Evolutionary conservation across 495 filamentous ascomycete genomes (phyloP).

Genomic region (Aspergillus ostianus): DNA sequence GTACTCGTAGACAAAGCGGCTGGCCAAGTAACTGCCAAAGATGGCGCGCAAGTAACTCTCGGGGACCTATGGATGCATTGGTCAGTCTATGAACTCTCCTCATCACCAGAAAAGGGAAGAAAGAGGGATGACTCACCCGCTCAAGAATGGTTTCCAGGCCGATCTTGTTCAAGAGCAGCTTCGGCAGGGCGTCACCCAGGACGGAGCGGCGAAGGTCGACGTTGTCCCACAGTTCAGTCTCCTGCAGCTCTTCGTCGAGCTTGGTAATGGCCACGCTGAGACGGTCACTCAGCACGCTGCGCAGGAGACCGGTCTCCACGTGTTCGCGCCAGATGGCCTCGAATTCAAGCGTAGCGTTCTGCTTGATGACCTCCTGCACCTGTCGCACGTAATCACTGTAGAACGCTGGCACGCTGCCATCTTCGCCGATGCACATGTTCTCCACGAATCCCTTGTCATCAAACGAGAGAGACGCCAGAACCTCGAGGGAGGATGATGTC

Average conservation of each 20-base stretch:
- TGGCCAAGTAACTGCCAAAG: conserved; percentile 93
- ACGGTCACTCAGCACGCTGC: conserved; percentile 83
- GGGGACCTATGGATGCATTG: conserved; percentile 59
- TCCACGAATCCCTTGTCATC: conserved; percentile 82
- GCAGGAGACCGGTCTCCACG: conserved; percentile 70
- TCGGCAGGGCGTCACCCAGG: conserved; percentile 81
- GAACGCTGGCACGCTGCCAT: conserved; percentile 81
- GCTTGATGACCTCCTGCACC: conserved; percentile 83
- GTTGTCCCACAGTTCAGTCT: conserved; percentile 88
- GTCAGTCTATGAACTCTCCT: neutral
- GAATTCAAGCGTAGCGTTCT: conserved; percentile 90
- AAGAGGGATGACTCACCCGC: conserved; percentile 52
- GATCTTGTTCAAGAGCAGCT: conserved; percentile 80
- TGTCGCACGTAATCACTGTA: conserved; percentile 90
- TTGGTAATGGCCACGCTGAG: conserved; percentile 89
- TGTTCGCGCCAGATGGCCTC: conserved; percentile 97
- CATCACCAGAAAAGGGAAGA: neutral
- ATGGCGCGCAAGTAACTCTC: conserved; percentile 91
- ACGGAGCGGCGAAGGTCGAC: conserved; percentile 72
- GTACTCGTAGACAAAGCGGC: conserved; percentile 91
- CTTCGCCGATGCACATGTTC: conserved; percentile 85
- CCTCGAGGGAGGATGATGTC: conserved; percentile 95
- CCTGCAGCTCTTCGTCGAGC: conserved; percentile 91
- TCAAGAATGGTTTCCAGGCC: conserved; percentile 82
- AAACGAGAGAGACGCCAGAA: conserved; percentile 90